A percentile compares a stretch with the other conserved stretches of the same genome.
These are phyloP conservation scores for Mortierella sp. DNA, from an alignment of 371 early-diverging fungal genomes.

Conservation along the genomic window DNA sequence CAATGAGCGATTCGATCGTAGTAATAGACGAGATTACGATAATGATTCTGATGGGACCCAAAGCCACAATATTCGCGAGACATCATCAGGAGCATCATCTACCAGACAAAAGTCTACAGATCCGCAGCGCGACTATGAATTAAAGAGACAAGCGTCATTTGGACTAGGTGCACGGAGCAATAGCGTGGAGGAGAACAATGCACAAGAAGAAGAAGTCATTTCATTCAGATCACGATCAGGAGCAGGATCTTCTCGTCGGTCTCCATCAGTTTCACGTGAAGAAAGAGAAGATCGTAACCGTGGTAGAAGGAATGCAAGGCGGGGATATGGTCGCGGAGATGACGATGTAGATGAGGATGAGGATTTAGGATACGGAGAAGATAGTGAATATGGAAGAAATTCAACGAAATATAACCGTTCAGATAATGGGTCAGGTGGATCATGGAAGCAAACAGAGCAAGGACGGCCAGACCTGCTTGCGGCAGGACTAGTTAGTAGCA, in stretches of 20 bases:
- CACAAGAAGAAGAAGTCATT: conserved; percentile 16
- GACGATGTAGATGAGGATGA: conserved; percentile 14
- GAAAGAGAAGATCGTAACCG: conserved; percentile 3
- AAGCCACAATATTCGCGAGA: conserved; percentile 10
- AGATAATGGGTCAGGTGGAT: no score
- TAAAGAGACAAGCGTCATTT: conserved; percentile 18
- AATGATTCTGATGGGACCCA: conserved; percentile 16
- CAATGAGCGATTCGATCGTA: conserved; percentile 16
- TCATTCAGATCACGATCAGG: conserved; percentile 24
- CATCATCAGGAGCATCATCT: conserved; percentile 14
- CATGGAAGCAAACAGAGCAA: background rate
- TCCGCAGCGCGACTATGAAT: conserved; percentile 41
- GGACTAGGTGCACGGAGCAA: conserved; percentile 3
- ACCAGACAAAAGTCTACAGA: conserved; percentile 15
- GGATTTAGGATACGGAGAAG: conserved; percentile 3
- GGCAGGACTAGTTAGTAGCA: conserved; percentile 40
- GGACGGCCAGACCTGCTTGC: conserved; percentile 13
- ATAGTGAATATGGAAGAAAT: background rate
- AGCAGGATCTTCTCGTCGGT: background rate
- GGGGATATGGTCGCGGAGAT: conserved; percentile 22
- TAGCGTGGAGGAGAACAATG: conserved; percentile 1
- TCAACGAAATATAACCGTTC: background rate
- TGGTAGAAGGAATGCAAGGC: conserved; percentile 9
- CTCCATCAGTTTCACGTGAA: conserved; percentile 1
- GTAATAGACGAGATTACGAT: conserved; percentile 3